These are phyloP conservation scores for Capsella bursapastoris DNA, from an alignment of 345 rosid species.

Conservation along the genomic window DNA sequence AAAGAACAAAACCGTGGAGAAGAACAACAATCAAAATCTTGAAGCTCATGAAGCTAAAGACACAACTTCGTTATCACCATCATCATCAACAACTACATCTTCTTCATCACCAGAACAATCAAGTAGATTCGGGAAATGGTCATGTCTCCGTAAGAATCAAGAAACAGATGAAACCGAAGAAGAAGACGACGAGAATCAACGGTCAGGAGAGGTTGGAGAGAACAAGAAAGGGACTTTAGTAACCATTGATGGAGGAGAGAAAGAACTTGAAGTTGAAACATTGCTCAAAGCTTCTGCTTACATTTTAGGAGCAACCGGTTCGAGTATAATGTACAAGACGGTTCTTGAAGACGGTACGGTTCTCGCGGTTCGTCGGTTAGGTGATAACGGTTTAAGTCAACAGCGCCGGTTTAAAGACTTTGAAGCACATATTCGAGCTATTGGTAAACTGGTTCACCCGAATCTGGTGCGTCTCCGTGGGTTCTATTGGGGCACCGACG, in stretches of 20 bases:
- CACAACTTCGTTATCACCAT: constrained; percentile 43
- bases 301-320: constrained; percentile 89
- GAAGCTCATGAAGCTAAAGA: constrained; percentile 58
- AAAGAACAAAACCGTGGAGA: constrained; percentile 42
- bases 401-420: constrained; percentile 87
- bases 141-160: constrained; percentile 67
- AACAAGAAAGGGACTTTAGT: constrained; percentile 71
- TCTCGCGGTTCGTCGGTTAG: constrained; percentile 87
- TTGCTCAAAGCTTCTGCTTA: constrained; percentile 86
- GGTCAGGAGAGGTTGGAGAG: constrained; percentile 38
- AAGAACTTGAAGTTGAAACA: constrained; percentile 73
- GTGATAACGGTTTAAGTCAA: constrained; percentile 70
- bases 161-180: constrained; percentile 57
- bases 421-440: constrained; percentile 76
- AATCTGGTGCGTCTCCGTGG: constrained; percentile 90
- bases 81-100: constrained; percentile 45
- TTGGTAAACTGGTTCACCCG: constrained; percentile 84
- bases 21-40: constrained; percentile 42
- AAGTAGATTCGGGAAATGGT: constrained; percentile 68
- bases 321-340: constrained; percentile 90
- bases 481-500: constrained; percentile 79
- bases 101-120: constrained; percentile 76
- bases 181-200: constrained; percentile 46
- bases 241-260: constrained; percentile 71
- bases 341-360: constrained; percentile 85